These are phyloP conservation scores for Trichophyton simii DNA, from an alignment of 2,329 filamentous ascomycete species.

Conservation along the genomic window DNA sequence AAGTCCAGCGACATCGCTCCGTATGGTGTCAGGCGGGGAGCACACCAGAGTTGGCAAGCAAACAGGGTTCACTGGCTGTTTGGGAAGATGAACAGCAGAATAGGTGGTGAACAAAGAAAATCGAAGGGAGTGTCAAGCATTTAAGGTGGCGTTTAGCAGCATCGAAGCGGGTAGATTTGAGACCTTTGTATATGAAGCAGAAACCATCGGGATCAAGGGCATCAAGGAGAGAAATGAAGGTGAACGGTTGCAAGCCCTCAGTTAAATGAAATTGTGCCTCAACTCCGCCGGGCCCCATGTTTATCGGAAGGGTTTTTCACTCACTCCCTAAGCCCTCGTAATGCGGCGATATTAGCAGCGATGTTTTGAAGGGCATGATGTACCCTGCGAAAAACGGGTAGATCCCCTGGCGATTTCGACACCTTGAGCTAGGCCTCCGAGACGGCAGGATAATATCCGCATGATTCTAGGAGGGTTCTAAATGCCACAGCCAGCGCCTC, in stretches of 20 bases:
- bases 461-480: neutral
- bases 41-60: neutral
- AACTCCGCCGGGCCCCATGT: neutral
- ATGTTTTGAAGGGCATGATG: neutral
- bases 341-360: neutral
- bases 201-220: neutral
- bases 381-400: neutral
- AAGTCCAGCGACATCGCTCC: slow-evolving; percentile 1
- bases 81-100: neutral
- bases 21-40: neutral
- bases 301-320: neutral
- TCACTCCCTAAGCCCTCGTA: neutral
- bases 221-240: neutral
- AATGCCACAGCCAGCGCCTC: slow-evolving; percentile 1
- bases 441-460: neutral
- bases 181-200: neutral
- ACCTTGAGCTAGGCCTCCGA: neutral
- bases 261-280: neutral
- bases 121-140: neutral
- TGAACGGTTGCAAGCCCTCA: neutral
- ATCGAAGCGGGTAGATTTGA: neutral
- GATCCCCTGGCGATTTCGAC: neutral
- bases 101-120: neutral
- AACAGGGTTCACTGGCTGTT: slow-evolving; percentile 1
- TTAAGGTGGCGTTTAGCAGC: neutral